Evolutionary conservation across 2,329 filamentous ascomycete species (phyloP).

Genomic region (Echinosphaeria canescens): DNA sequence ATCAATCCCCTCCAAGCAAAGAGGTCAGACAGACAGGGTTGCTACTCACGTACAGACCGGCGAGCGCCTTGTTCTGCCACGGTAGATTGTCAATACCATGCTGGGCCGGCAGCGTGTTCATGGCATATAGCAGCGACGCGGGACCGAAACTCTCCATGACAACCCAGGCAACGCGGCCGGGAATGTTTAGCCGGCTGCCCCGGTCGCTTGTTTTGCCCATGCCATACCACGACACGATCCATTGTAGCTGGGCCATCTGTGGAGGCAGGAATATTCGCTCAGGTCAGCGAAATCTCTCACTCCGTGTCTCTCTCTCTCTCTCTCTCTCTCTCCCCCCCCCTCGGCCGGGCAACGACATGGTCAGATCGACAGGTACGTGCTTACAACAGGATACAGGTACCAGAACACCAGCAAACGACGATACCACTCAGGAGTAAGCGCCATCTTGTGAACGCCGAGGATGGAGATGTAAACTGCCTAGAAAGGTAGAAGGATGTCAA

Average conservation of each 20-base stretch:
- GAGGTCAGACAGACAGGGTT: too few species aligned
- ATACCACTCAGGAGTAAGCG: too few species aligned
- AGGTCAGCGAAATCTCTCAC: conserved; percentile 1
- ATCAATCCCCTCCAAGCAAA: too few species aligned
- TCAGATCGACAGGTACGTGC: too few species aligned
- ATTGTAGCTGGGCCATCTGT: conserved; percentile 55
- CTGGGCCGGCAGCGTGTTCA: conserved; percentile 41
- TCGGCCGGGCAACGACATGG: too few species aligned
- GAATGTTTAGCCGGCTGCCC: conserved; percentile 65
- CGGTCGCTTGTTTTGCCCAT: conserved; percentile 77
- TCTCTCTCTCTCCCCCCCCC: too few species aligned
- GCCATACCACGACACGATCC: conserved; percentile 60
- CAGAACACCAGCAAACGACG: too few species aligned
- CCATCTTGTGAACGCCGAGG: too few species aligned
- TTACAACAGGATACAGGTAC: too few species aligned
- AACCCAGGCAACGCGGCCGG: conserved; percentile 71
- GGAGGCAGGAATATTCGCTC: conserved; percentile 3
- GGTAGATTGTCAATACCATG: conserved; percentile 38
- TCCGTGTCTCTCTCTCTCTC: too few species aligned
- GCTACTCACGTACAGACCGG: conserved; percentile 34
- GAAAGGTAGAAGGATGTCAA: too few species aligned
- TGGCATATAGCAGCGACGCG: conserved; percentile 57
- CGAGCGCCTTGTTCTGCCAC: conserved; percentile 60
- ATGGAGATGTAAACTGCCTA: too few species aligned
- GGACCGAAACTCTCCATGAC: conserved; percentile 73